Evolutionary conservation across 129 eudicot genomes (phyloP).

Genomic region (Heracleum sosnowskyi): DNA sequence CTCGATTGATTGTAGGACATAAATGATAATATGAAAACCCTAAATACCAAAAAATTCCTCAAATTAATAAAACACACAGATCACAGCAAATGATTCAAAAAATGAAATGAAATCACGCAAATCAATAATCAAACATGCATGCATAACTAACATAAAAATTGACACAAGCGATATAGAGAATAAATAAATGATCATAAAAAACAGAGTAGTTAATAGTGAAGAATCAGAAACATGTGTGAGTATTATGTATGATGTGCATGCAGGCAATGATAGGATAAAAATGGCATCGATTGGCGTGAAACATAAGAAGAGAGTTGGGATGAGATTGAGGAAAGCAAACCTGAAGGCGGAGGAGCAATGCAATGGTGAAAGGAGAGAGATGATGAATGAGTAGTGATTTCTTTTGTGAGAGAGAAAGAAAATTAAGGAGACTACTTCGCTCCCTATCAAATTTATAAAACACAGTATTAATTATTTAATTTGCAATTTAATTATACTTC

Average conservation of each 20-base stretch:
- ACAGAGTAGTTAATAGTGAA: background rate
- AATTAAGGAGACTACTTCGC: background rate
- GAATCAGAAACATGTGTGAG: background rate
- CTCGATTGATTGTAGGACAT: conserved; percentile 95
- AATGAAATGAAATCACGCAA: background rate
- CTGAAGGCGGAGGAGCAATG: background rate
- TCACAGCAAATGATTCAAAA: conserved; percentile 18
- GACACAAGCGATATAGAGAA: background rate
- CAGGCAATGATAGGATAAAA: background rate
- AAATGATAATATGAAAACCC: conserved; percentile 33
- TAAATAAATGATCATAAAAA: background rate
- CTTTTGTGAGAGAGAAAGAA: no score
- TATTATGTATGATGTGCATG: background rate
- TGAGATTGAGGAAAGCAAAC: background rate
- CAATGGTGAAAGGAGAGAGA: background rate
- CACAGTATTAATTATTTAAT: no score
- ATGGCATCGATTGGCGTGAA: background rate
- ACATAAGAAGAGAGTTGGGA: background rate
- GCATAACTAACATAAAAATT: background rate
- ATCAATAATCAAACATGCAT: background rate
- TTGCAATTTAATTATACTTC: no score
- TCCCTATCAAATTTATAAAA: no score
- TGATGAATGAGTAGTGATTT: background rate
- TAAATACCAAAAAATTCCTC: conserved; percentile 6
- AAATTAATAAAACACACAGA: background rate